Conservation (phyloP, 805 yeast genomes). For the Pichia cabralensis region DNA sequence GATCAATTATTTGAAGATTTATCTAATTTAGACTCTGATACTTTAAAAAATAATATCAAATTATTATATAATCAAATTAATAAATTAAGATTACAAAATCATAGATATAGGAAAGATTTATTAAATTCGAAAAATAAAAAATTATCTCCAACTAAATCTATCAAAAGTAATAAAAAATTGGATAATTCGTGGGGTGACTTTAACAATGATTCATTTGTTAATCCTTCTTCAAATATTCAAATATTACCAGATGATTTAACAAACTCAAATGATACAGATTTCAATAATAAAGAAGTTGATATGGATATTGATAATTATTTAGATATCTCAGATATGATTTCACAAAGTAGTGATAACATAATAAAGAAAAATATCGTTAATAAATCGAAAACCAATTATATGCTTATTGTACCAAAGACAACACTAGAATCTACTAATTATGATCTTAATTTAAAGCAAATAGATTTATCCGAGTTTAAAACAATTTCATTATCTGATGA, state of each 20-base stretch:
- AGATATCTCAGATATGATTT: slow-evolving; percentile 2
- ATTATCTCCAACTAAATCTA: too few relatives aligned
- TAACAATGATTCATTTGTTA: slow-evolving; percentile 9
- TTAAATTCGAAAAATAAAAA: slow-evolving; percentile 3
- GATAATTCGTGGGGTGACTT: slow-evolving; percentile 11
- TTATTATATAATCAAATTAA: slow-evolving; percentile 56
- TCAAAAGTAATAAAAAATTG: slow-evolving; percentile 1
- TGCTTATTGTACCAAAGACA: slow-evolving; percentile 8
- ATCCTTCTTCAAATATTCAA: too few relatives aligned
- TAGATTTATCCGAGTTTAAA: slow-evolving; percentile 7
- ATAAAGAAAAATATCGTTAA: neutral
- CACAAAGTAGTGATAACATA: too few relatives aligned
- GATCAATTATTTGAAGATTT: slow-evolving; percentile 29
- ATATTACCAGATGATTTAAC: neutral
- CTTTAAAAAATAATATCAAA: slow-evolving; percentile 50
- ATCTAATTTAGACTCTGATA: slow-evolving; percentile 50
- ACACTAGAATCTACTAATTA: too few relatives aligned
- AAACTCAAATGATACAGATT: slow-evolving; percentile 1
- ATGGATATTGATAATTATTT: slow-evolving; percentile 1
- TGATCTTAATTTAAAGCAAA: neutral
- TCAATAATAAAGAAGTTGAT: slow-evolving; percentile 1
- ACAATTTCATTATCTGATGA: slow-evolving; percentile 12
- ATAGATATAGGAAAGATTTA: slow-evolving; percentile 2
- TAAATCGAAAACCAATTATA: neutral
- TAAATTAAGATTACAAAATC: slow-evolving; percentile 35